Evolutionary conservation across 352 stramenopile species (phyloP), one percentile per base, ranked within the genome.

Genomic region (Thalassiosira sp.): DNA sequence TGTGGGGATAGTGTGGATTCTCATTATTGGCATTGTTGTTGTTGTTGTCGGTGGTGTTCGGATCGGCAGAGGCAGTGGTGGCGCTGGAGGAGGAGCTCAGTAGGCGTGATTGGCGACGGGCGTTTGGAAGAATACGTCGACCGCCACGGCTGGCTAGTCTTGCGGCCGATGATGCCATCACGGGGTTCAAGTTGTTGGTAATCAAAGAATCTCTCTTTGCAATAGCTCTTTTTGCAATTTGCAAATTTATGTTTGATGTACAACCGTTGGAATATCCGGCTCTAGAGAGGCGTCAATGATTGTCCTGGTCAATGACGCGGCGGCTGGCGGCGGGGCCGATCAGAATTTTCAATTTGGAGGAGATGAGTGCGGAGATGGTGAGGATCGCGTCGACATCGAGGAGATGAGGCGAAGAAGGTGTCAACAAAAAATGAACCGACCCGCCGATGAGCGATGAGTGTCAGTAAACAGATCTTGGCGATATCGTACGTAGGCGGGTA

Each of bases 1-100:
- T 73, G 31, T 74, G 60, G 0, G 84, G 84, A 78, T 88, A 91
- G 43, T 85, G 59, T 31, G 59, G 60, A 52, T 81, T 81, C 10
- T 53, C 5, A 35, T 5, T 28, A 7, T 10, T n/a, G 16, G 24
- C 42, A 24, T 40, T 56, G 48, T 33, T 53, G 20, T 37, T 46
- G 51, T 27, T 37, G 16, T 13, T 22, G 10, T 27, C 25, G 25
- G 16, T 22, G 42, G 13, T 42, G 31, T n/a, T n/a, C n/a, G n/a
- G n/a, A n/a, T n/a, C n/a, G n/a, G n/a, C n/a, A n/a, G 15, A 16
- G 22, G 13, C 31, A n/a, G 37, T 11, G 31, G 40, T 37, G 33
- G 40, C n/a, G n/a, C n/a, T 43, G 8, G 46, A 20, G 37, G 18
- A 48, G 24, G 37, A 57, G 24, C 18, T 49, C 3, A 60, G 15